Percentiles rank a stretch among this genome's conserved stretches.
phyloP scores from a whole-genome alignment of 306 rosid genomes.

The Quercus glauca region DNA sequence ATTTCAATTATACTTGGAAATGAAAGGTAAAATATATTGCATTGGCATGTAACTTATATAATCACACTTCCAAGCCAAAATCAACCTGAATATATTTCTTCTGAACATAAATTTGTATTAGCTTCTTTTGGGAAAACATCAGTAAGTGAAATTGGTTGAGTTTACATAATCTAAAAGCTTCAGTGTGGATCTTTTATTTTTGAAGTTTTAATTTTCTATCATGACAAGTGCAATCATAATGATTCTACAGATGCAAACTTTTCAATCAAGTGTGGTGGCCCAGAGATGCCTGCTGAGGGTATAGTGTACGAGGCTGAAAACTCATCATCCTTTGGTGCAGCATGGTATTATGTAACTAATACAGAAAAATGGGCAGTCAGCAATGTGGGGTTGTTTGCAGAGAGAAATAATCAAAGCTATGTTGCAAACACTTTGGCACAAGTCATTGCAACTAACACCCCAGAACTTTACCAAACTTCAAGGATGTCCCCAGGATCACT shows the following conservation, averaged over 20 bases:
- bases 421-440: conserved; percentile 4
- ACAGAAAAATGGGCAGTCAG: conserved; percentile 67
- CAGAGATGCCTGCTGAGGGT: conserved; percentile 33
- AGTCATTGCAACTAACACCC: conserved; percentile 20
- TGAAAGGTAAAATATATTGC: too few relatives aligned
- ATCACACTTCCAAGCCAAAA: too few relatives aligned
- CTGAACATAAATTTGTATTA: too few relatives aligned
- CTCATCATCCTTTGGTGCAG: conserved; percentile 52
- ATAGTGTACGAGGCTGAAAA: conserved; percentile 43
- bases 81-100: too few relatives aligned
- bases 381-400: conserved; percentile 57
- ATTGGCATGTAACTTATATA: too few relatives aligned
- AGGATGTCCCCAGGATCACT: conserved; percentile 77
- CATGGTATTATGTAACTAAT: conserved; percentile 57
- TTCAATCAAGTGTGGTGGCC: conserved; percentile 69
- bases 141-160: too few relatives aligned
- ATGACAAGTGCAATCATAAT: too few relatives aligned
- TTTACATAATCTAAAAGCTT: too few relatives aligned
- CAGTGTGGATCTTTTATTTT: too few relatives aligned
- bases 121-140: too few relatives aligned
- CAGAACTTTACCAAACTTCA: conserved; percentile 63
- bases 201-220: background rate
- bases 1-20: too few relatives aligned
- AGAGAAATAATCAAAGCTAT: conserved; percentile 12
- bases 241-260: conserved; percentile 54